Evolutionary conservation across 805 yeast genomes (phyloP).

Genomic region (Lachancea fermentati): DNA sequence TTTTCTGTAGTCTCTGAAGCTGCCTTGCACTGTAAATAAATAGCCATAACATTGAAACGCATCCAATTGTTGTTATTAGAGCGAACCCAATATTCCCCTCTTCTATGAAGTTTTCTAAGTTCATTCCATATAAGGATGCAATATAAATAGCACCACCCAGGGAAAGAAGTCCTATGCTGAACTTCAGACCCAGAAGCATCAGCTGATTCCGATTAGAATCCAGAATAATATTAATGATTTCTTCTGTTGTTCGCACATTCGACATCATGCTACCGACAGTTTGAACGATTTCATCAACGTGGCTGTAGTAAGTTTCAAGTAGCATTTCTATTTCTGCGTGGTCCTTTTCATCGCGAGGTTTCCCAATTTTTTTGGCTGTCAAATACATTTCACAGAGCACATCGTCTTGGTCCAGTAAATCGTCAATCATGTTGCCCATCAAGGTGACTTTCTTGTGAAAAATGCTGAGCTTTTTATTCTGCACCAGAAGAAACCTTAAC

Average conservation of each 20-base stretch:
- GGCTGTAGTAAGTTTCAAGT: constrained; percentile 84
- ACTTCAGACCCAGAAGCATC: constrained; percentile 79
- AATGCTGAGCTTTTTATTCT: constrained; percentile 76
- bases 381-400: constrained; percentile 76
- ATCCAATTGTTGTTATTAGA: constrained; percentile 37
- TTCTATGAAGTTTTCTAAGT: constrained; percentile 86
- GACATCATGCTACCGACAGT: constrained; percentile 68
- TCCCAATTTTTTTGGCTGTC: constrained; percentile 49
- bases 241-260: constrained; percentile 91
- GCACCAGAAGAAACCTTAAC: constrained; percentile 70
- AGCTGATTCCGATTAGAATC: constrained; percentile 93
- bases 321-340: constrained; percentile 88
- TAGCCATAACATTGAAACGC: constrained; percentile 43
- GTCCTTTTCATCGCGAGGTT: constrained; percentile 48
- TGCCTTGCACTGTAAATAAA: constrained; percentile 50
- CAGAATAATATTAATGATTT: constrained; percentile 83
- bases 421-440: constrained; percentile 80
- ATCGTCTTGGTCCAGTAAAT: constrained; percentile 81
- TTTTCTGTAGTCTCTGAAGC: constrained; percentile 60
- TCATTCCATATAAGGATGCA: constrained; percentile 94
- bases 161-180: constrained; percentile 77
- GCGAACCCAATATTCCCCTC: constrained; percentile 68
- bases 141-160: constrained; percentile 74
- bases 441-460: constrained; percentile 80
- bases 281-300: constrained; percentile 91